These are phyloP conservation scores for Rhinocladiella similis DNA, from an alignment of 2,329 filamentous ascomycete species.

Conservation along the genomic window DNA sequence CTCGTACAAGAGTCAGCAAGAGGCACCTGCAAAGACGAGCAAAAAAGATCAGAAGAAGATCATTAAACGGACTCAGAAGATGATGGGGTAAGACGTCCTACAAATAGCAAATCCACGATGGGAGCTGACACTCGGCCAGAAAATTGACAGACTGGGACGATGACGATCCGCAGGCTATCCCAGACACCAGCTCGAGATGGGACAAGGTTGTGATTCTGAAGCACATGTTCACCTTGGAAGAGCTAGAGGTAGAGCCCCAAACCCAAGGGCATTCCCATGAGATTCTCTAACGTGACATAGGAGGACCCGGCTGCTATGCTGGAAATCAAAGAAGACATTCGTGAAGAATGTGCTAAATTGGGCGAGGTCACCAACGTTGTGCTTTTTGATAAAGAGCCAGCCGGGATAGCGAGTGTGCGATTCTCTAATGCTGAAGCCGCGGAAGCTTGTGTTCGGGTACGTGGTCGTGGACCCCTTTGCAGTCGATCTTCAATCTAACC, in stretches of 20 bases:
- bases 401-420: slow-evolving; percentile 81
- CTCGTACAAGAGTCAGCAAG: slow-evolving; percentile 86
- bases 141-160: slow-evolving; percentile 95
- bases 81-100: slow-evolving; percentile 58
- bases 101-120: slow-evolving; percentile 24
- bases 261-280: neutral
- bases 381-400: slow-evolving; percentile 80
- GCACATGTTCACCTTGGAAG: slow-evolving; percentile 86
- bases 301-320: slow-evolving; percentile 80
- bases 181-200: slow-evolving; percentile 59
- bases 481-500: neutral
- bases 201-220: slow-evolving; percentile 85
- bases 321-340: slow-evolving; percentile 93
- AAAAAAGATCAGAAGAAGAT: slow-evolving; percentile 80
- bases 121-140: slow-evolving; percentile 46
- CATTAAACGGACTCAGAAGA: slow-evolving; percentile 85
- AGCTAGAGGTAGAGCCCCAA: slow-evolving; percentile 62
- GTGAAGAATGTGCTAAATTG: slow-evolving; percentile 83
- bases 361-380: slow-evolving; percentile 89
- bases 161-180: slow-evolving; percentile 67
- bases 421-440: slow-evolving; percentile 74
- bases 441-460: slow-evolving; percentile 63
- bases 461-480: slow-evolving; percentile 17
- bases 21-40: slow-evolving; percentile 54
- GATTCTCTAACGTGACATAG: slow-evolving; percentile 28